Evolutionary conservation across 2,329 filamentous ascomycete species (phyloP), one percentile per base, ranked within the genome.

Genomic region (Fusarium scirpi): DNA sequence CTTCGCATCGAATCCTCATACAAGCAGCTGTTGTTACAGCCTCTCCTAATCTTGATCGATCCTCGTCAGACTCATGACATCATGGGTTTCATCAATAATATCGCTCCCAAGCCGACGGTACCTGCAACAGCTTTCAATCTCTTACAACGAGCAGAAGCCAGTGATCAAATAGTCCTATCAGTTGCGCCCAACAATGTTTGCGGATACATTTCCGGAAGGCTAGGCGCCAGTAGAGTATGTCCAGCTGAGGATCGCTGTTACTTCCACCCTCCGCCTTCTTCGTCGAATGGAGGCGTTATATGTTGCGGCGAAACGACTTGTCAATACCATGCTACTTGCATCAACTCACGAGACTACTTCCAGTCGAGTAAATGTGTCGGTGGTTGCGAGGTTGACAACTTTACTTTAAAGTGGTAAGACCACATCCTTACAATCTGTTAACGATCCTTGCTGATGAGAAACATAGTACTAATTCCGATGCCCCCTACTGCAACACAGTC

Each of bases 341-440:
- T 68, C 22, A 69, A 68, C 32, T 69, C 48, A 8, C 18, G 30
- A 22, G 65, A 68, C 11, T 68, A 68, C n/a, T 68, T 55, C 18
- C 16, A 41, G 9, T 68, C 53, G 3, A 68, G 40, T 13, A 68
- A 68, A 54, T 68, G 65, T 12, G 41, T 45, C 10, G 52, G 32
- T 10, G 65, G 58, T 22, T 68, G 65, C 20, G 65, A 68, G 40
- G 53, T 69, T 32, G 65, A 68, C 12, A 68, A 44, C 32, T 54
- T 20, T 20, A 68, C 53, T 25, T 20, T 68, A 15, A 68, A 68
- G 59, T 68, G 65, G 64, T 40, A 32, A 24, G 8, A 34, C 13
- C 15, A 22, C 7, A 18, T 5, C 24, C 11, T 18, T 51, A 3
- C 11, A 3, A 9, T 12, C 18, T 9, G 2, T 24, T 10, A 9